Conservation (phyloP, 2,329 filamentous ascomycete species). For the Hymenoscyphus occultus region DNA sequence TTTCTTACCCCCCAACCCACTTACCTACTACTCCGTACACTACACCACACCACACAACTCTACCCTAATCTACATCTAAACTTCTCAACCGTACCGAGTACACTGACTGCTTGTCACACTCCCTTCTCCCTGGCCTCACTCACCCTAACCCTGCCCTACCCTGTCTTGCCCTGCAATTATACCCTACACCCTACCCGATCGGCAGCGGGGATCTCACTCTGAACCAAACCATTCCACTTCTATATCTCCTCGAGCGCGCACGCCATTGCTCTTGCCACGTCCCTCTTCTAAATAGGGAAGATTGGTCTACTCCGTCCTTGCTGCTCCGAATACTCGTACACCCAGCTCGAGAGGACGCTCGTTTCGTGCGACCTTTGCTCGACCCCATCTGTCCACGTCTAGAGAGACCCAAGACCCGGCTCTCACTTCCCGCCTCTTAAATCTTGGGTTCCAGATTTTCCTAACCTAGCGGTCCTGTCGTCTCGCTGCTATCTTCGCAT, state of each 20-base stretch:
- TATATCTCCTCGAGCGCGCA: slow-evolving; percentile 24
- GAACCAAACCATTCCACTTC: slow-evolving; percentile 14
- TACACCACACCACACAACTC: neutral
- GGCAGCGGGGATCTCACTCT: slow-evolving; percentile 17
- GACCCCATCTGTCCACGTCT: slow-evolving; percentile 9
- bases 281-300: slow-evolving; percentile 6
- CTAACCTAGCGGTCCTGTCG: neutral
- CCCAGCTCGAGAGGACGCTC: slow-evolving; percentile 6
- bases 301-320: neutral
- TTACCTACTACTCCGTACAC: too few relatives aligned
- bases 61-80: neutral
- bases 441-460: slow-evolving; percentile 15
- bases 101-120: too few relatives aligned
- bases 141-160: slow-evolving; percentile 9
- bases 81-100: too few relatives aligned
- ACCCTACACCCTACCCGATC: slow-evolving; percentile 17
- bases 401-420: slow-evolving; percentile 5
- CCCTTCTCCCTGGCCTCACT: neutral
- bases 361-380: slow-evolving; percentile 17
- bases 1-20: too few relatives aligned
- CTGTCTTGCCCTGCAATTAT: slow-evolving; percentile 16
- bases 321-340: neutral
- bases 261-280: slow-evolving; percentile 12
- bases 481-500: slow-evolving; percentile 10
- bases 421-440: slow-evolving; percentile 6